These are phyloP conservation scores for Cadophora sp. DNA, from an alignment of 2,329 filamentous ascomycete genomes.

Conservation along the genomic window DNA sequence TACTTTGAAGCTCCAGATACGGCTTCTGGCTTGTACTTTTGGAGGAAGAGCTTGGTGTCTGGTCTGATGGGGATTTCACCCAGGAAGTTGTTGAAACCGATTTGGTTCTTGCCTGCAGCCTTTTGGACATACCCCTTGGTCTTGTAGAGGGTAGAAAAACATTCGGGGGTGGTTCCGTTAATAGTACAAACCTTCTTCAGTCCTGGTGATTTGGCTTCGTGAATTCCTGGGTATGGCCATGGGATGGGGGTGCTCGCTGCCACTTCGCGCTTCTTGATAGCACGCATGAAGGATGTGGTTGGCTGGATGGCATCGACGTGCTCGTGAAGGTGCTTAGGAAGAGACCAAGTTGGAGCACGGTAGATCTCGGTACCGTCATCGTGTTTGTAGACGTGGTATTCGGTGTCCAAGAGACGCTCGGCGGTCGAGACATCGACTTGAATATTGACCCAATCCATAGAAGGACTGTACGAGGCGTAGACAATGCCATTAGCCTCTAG, in stretches of 20 bases:
- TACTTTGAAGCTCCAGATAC: conserved; percentile 26
- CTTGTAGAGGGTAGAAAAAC: conserved; percentile 36
- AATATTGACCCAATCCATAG: conserved; percentile 64
- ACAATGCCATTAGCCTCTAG: conserved; percentile 59
- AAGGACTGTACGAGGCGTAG: conserved; percentile 53
- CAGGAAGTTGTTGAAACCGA: conserved; percentile 40
- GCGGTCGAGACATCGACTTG: conserved; percentile 57
- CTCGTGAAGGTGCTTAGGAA: conserved; percentile 61
- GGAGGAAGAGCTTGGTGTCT: conserved; percentile 34
- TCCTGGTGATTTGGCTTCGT: conserved; percentile 16
- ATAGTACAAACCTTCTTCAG: conserved; percentile 67
- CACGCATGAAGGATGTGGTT: conserved; percentile 63
- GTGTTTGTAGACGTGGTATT: conserved; percentile 60
- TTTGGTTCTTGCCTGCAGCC: conserved; percentile 30
- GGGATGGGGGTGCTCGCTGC: neutral
- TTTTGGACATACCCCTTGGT: conserved; percentile 35
- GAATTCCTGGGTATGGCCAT: conserved; percentile 20
- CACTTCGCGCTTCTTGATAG: conserved; percentile 29
- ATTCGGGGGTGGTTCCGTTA: conserved; percentile 33
- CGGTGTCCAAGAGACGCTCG: conserved; percentile 60
- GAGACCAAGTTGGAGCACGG: conserved; percentile 62
- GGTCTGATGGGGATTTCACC: conserved; percentile 35
- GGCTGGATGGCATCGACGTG: conserved; percentile 67
- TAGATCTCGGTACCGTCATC: conserved; percentile 58
- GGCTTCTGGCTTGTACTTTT: conserved; percentile 32